A percentile compares a stretch with the other conserved stretches of the same genome.
phyloP scores from a whole-genome alignment of 202 grass and related monocot species.

The Brachypodium distachyon region DNA sequence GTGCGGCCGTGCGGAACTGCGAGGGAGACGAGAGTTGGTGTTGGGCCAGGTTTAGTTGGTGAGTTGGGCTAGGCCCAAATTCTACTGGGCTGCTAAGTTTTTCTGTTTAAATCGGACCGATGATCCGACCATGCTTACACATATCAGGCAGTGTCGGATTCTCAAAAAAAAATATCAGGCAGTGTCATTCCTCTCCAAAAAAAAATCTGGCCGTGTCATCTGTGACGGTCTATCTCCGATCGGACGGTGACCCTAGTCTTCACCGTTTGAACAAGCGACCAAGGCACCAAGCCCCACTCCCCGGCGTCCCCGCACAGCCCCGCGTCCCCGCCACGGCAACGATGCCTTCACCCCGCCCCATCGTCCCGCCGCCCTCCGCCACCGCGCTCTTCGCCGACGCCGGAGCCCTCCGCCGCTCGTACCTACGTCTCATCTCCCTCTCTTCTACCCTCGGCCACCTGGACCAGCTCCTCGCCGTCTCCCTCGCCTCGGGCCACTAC shows the following conservation, averaged over 20 bases:
- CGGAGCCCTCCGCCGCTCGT: slow-evolving; percentile 17
- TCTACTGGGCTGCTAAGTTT: no score
- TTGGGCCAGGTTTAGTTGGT: no score
- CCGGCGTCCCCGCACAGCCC: not conserved
- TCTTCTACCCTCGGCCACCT: slow-evolving; percentile 30
- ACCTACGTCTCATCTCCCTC: slow-evolving; percentile 39
- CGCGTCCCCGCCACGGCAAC: not conserved
- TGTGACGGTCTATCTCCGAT: not conserved
- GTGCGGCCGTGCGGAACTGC: no score
- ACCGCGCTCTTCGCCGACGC: not conserved
- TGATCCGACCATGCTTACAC: no score
- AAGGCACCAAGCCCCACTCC: no score
- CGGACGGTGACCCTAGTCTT: not conserved
- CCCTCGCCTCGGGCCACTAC: slow-evolving; percentile 35
- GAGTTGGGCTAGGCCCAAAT: no score
- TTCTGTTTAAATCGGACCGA: no score
- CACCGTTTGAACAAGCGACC: not conserved
- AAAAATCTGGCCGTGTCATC: no score
- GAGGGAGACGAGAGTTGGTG: no score
- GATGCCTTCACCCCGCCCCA: slow-evolving; percentile 16
- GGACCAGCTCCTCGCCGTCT: slow-evolving; percentile 40
- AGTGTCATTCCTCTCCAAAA: no score
- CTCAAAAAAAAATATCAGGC: no score
- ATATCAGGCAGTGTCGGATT: no score
- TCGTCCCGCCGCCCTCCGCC: not conserved